Evolutionary conservation across 1,284 basidiomycete genomes (phyloP), one percentile per base, ranked within the genome.

Genomic region (Trametes versicolor): DNA sequence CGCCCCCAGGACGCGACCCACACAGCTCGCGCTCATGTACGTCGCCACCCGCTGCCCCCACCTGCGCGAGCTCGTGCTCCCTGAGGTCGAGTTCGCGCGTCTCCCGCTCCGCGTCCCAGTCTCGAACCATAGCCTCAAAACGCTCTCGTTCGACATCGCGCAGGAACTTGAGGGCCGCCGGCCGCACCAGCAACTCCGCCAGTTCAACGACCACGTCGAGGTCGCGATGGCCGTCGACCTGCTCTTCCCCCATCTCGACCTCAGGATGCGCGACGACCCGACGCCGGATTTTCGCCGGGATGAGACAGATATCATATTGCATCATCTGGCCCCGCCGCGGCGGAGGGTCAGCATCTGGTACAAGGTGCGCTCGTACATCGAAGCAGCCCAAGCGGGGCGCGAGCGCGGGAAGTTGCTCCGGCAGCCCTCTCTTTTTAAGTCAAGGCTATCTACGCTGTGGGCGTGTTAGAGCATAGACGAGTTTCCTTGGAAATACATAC

Each of bases 191-290:
- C 34, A 13, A 13, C 13, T 13, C 7, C 13, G 34, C 7, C 6
- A 13, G 10, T 5, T 6, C n/a, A n/a, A 19, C n/a, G 34, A 21
- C 13, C 21, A 9, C 34, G 21, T 8, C 3, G 52, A 36, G 52
- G 23, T 53, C 19, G 52, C 25, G 52, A 53, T 53, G 19, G 12
- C 36, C 36, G 37, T 53, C 9, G 52, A 53, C 9, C 34, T 53
- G 34, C 36, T 53, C 19, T 53, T 39, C 36, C 52, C 52, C 15
- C 21, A 39, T 12, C 34, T 53, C 21, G 47, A 49, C 25, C 47
- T 49, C 25, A 4, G 27, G 3, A 12, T 27, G 47, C 6, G 27
- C 25, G 23, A 27, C 13, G 47, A 49, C 47, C 23, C 3, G 47
- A 10, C 10, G 47, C 47, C 47, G 13, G 47, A n/a, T n/a, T 27